Percentiles rank a stretch among this genome's conserved stretches.
Evolutionary conservation across 2,329 filamentous ascomycete genomes (phyloP).

Genomic region (Pyrenophora graminea): DNA sequence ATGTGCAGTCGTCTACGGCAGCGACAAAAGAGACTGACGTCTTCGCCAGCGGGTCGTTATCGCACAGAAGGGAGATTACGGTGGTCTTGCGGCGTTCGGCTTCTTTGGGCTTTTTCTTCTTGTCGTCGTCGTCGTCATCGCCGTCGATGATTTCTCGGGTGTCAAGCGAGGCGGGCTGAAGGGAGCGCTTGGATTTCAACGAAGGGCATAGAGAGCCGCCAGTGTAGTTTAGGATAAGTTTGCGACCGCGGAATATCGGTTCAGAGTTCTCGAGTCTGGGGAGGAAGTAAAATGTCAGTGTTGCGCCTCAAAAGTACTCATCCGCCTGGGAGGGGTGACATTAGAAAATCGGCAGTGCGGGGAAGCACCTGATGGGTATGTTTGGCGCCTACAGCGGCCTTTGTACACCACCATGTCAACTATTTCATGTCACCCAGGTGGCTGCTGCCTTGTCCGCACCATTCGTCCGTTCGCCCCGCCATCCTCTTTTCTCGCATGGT

Average conservation of each 20-base stretch:
- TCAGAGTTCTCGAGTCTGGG: slow-evolving; percentile 59
- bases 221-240: slow-evolving; percentile 59
- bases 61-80: slow-evolving; percentile 91
- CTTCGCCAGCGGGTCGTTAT: slow-evolving; percentile 73
- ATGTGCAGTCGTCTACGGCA: slow-evolving; percentile 87
- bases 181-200: slow-evolving; percentile 28
- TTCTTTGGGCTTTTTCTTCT: slow-evolving; percentile 55
- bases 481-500: too few species aligned
- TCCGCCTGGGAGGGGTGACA: slow-evolving; percentile 1
- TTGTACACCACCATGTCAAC: too few species aligned
- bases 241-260: slow-evolving; percentile 67
- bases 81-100: slow-evolving; percentile 71
- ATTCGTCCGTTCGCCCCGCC: too few species aligned
- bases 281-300: slow-evolving; percentile 19
- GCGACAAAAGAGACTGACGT: slow-evolving; percentile 83
- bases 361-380: too few species aligned
- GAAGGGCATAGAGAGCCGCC: slow-evolving; percentile 54
- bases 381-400: too few species aligned
- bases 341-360: too few species aligned
- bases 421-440: too few species aligned
- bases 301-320: neutral
- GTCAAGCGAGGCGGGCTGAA: slow-evolving; percentile 28
- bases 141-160: slow-evolving; percentile 49
- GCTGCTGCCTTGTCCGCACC: too few species aligned
- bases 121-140: slow-evolving; percentile 39